phyloP scores from a whole-genome alignment of 1,284 basidiomycete genomes.

The Melampsora larici-populina region DNA sequence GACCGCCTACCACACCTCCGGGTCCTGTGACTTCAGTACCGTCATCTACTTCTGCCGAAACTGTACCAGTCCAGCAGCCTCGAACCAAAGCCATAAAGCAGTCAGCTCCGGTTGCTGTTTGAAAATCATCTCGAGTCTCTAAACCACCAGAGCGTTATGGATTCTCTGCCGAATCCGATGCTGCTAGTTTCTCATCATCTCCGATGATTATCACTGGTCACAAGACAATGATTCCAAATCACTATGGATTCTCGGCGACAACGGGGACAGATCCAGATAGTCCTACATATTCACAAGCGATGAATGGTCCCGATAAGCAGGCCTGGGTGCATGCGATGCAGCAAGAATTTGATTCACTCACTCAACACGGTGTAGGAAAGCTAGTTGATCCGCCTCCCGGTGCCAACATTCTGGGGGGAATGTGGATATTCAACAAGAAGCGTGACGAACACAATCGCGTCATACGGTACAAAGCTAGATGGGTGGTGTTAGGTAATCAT shows the following conservation, averaged over 20 bases:
- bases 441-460: constrained; percentile 18
- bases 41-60: too few species aligned
- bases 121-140: too few species aligned
- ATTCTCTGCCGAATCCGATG: background rate
- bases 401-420: constrained; percentile 25
- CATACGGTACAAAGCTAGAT: constrained; percentile 7
- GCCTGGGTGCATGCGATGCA: constrained; percentile 15
- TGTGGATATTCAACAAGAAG: constrained; percentile 15
- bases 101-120: too few species aligned
- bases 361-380: background rate
- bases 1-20: too few species aligned
- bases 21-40: too few species aligned
- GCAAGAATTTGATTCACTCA: background rate
- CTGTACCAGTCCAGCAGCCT: too few species aligned
- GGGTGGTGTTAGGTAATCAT: constrained; percentile 18
- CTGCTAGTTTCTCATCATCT: background rate
- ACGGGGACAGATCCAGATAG: too few species aligned
- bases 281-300: background rate
- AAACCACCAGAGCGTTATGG: background rate
- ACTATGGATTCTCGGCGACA: too few species aligned
- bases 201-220: background rate
- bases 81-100: too few species aligned
- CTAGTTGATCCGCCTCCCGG: too few species aligned
- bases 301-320: background rate
- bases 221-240: background rate